Evolutionary conservation across 192 early-diverging fungal species (phyloP), one percentile per base, ranked within the genome.

Genomic region (Irineochytrium annulatum): DNA sequence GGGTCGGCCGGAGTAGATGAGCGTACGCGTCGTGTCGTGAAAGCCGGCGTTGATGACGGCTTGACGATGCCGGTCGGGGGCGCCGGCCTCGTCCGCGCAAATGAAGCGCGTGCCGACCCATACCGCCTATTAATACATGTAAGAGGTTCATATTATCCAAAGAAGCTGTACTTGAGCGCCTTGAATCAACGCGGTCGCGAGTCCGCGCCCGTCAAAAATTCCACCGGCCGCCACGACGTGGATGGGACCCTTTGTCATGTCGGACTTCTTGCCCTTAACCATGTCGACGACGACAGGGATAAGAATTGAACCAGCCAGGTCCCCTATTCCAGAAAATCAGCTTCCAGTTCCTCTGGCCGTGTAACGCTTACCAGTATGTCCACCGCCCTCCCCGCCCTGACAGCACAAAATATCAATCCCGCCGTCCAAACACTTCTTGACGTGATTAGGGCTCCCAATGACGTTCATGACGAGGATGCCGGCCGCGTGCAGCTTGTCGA

Each of bases 41-140:
- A 60, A 73, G 20, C 64, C 73, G 22, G 68, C 71, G 0, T 69
- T 49, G 11, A 77, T n/a, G 39, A 77, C 57, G 8, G 63, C 72
- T 27, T 77, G 19, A 53, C 77, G 72, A 57, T 77, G 75, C n/a
- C 49, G 29, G 11, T 37, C 51, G 3, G 75, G 73, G 6, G 75
- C 75, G 1, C 72, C 68, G 1, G 75, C 75, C 56, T 77, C 75
- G 1, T 32, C 73, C 13, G 72, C 63, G 44, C 68, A 70, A 14
- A 77, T 66, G 53, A 77, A 77, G 1, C 75, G 59, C 2, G 75
- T 77, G 1, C 75, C 75, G 34, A 77, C 73, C 75, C 75, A 77
- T 3, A 73, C 75, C 0, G 69, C 75, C 16, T 49, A 39, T 46
- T n/a, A n/a, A n/a, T n/a, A n/a, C n/a, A n/a, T n/a, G n/a, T n/a